A percentile compares a stretch with the other conserved stretches of the same genome.
Evolutionary conservation across 352 stramenopile genomes (phyloP).

Genomic region (Aphanomyces astaci): DNA sequence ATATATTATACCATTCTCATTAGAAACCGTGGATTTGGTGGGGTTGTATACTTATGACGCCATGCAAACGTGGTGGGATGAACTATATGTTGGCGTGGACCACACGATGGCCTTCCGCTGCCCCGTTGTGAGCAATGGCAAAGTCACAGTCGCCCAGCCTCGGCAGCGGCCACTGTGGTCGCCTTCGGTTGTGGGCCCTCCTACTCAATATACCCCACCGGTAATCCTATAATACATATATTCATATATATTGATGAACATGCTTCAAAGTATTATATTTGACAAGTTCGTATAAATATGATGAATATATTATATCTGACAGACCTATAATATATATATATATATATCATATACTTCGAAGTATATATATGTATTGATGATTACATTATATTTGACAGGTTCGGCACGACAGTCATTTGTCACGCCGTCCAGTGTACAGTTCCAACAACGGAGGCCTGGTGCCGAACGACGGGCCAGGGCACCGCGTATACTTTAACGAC

Average conservation of each 20-base stretch:
- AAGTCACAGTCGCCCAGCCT: neutral
- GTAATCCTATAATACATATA: too few species aligned
- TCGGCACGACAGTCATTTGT: constrained; percentile 82
- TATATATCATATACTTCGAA: too few species aligned
- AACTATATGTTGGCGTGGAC: constrained; percentile 92
- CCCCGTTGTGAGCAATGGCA: constrained; percentile 31
- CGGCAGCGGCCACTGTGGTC: constrained; percentile 8
- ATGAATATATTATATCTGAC: neutral
- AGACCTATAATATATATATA: neutral
- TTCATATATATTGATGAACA: too few species aligned
- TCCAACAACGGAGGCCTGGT: constrained; percentile 68
- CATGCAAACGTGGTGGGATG: constrained; percentile 90
- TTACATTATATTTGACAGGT: constrained; percentile 26
- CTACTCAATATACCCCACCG: neutral
- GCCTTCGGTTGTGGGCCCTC: neutral
- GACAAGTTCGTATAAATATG: too few species aligned
- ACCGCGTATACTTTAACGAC: constrained; percentile 76
- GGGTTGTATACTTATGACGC: constrained; percentile 79
- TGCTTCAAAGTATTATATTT: too few species aligned
- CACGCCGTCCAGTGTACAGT: constrained; percentile 60
- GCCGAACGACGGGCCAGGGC: constrained; percentile 77
- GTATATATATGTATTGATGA: neutral
- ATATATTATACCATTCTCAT: neutral
- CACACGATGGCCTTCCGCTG: constrained; percentile 88
- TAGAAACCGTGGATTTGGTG: constrained; percentile 34